Evolutionary conservation across 768 basidiomycete species (phyloP).

Genomic region (Terana coerulea): DNA sequence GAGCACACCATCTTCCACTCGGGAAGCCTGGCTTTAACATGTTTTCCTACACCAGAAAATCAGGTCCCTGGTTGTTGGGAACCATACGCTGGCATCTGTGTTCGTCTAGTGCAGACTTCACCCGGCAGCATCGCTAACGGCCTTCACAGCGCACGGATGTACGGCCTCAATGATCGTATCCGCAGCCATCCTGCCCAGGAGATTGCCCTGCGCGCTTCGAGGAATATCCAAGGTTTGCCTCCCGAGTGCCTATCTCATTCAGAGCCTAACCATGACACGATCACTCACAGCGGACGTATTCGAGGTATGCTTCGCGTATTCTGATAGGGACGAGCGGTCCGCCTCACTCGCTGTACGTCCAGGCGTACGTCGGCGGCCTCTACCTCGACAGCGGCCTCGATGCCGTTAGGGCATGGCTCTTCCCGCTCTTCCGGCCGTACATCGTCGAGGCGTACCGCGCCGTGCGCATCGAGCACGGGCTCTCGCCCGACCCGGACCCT

Average conservation of each 20-base stretch:
- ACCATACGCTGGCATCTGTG: constrained; percentile 70
- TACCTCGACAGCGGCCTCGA: constrained; percentile 67
- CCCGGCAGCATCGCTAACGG: background rate
- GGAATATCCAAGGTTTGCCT: constrained; percentile 64
- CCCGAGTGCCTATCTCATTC: background rate
- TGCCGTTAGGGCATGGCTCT: constrained; percentile 55
- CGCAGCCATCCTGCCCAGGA: constrained; percentile 70
- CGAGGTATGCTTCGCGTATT: constrained; percentile 45
- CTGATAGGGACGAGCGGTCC: background rate
- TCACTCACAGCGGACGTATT: constrained; percentile 63
- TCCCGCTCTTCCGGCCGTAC: constrained; percentile 61
- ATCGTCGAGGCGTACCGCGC: constrained; percentile 54
- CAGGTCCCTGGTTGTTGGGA: constrained; percentile 69
- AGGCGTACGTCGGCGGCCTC: constrained; percentile 81
- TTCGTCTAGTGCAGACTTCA: constrained; percentile 25
- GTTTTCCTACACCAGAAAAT: constrained; percentile 61
- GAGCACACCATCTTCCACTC: too few species aligned
- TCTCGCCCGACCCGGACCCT: constrained; percentile 38
- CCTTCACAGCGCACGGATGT: constrained; percentile 50
- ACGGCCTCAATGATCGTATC: constrained; percentile 58
- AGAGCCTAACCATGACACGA: background rate
- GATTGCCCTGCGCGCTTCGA: constrained; percentile 64
- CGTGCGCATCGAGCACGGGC: constrained; percentile 65
- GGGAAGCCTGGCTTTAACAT: too few species aligned
- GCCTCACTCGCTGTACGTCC: background rate